Evolutionary conservation across 345 rosid species (phyloP).

Genomic region (Carallia brachiata): DNA sequence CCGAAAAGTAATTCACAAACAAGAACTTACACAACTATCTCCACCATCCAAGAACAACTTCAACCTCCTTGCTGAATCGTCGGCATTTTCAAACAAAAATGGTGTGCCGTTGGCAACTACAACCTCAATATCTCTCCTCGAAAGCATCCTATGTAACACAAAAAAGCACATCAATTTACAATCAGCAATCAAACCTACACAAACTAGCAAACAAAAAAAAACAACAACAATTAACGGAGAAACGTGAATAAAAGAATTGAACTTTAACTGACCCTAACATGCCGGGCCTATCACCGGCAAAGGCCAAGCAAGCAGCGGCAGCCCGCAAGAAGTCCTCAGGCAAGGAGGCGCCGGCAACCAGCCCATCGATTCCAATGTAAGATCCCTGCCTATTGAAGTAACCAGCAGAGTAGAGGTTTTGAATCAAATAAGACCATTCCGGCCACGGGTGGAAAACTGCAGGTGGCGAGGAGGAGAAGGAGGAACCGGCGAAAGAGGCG

Average conservation of each 20-base stretch:
- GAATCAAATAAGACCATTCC: slow-evolving; percentile 18
- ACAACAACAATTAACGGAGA: neutral
- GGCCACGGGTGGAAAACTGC: slow-evolving; percentile 7
- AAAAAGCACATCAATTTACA: neutral
- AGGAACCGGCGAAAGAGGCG: no score
- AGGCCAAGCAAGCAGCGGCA: slow-evolving; percentile 57
- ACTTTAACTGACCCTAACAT: slow-evolving; percentile 44
- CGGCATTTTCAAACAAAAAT: slow-evolving; percentile 53
- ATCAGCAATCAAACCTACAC: neutral
- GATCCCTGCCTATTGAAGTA: slow-evolving; percentile 10
- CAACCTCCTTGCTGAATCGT: slow-evolving; percentile 61
- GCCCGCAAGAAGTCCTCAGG: slow-evolving; percentile 54
- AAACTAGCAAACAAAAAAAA: neutral
- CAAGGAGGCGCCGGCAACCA: slow-evolving; percentile 31
- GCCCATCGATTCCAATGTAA: slow-evolving; percentile 24
- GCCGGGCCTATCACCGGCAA: slow-evolving; percentile 59
- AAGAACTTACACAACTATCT: slow-evolving; percentile 33
- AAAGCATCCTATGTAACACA: slow-evolving; percentile 48
- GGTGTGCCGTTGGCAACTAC: slow-evolving; percentile 61
- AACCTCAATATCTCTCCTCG: slow-evolving; percentile 64
- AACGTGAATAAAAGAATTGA: neutral
- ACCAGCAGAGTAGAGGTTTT: slow-evolving; percentile 13
- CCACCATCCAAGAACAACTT: slow-evolving; percentile 38
- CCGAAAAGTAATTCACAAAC: no score
- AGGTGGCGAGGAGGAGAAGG: neutral